Evolutionary conservation across 495 filamentous ascomycete species (phyloP), one percentile per base, ranked within the genome.

Genomic region (Aspergillus nanangensis): DNA sequence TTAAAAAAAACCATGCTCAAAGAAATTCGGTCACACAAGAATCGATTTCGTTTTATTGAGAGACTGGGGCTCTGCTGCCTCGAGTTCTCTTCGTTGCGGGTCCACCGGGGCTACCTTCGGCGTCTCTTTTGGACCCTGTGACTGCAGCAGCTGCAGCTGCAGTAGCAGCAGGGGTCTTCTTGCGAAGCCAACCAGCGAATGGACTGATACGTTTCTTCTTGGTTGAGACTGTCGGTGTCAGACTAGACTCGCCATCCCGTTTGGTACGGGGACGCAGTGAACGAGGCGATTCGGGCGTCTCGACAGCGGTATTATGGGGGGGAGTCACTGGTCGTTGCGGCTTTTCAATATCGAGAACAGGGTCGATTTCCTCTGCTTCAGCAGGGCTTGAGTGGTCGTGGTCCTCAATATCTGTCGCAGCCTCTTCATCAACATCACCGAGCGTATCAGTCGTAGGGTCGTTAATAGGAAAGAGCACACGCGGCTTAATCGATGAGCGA

Each of bases 401-500:
- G 20, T 85, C 81, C 27, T 86, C 83, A 29, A 79, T 74, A 44
- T 82, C 79, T 3, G 75, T 74, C 10, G 70, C 63, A 4, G 69
- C 74, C 42, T 80, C 73, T 51, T 78, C 73, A 17, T 76, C 71
- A 40, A 77, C 77, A 47, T 79, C 71, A 22, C 52, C 55, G n/a
- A 44, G 25, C 11, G 55, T 42, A 31, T 58, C 52, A 17, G 47
- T 37, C 0, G 43, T 53, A 13, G 39, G 60, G 47, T 73, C 58
- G 29, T 69, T 62, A 17, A 70, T 64, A 11, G 88, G 83, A 70
- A 96, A 98, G 8, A 98, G 81, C 11, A 90, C 76, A 27, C 90
- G 86, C 2, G 92, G 92, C 58, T 89, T 88, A 66, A 95, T 77
- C 2, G 83, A 77, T 0, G 83, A 81, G 38, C 88, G 84, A 22